A percentile compares a stretch with the other conserved stretches of the same genome.
Conservation (phyloP, 495 filamentous ascomycete genomes). For the Hypoxylon trugodes region DNA sequence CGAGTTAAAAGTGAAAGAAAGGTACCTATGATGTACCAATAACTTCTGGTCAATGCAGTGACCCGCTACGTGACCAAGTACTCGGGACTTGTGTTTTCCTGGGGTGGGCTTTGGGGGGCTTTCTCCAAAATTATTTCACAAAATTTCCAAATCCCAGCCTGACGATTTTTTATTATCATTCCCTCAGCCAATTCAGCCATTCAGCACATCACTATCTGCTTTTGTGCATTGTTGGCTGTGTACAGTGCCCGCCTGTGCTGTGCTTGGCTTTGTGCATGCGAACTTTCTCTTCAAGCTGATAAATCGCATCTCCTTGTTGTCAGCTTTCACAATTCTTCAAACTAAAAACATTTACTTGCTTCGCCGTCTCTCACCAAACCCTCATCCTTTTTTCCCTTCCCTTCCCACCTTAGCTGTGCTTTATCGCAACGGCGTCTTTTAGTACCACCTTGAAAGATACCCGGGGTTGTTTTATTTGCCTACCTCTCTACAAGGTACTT, state of each 20-base stretch:
- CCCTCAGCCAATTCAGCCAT: conserved; percentile 13
- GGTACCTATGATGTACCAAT: conserved; percentile 9
- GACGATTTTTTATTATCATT: conserved; percentile 39
- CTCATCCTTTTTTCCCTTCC: conserved; percentile 7
- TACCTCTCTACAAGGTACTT: too few species aligned
- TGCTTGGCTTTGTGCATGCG: conserved; percentile 25
- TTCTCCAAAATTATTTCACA: conserved; percentile 44
- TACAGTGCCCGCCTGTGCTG: conserved; percentile 2
- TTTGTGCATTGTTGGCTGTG: conserved; percentile 45
- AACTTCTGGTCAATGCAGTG: conserved; percentile 28
- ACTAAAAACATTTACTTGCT: conserved; percentile 26
- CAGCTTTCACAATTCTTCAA: conserved; percentile 33
- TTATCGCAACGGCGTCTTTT: conserved; percentile 12
- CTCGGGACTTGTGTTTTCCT: conserved; percentile 34
- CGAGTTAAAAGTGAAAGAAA: too few species aligned
- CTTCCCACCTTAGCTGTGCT: conserved; percentile 7
- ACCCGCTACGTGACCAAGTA: conserved; percentile 33
- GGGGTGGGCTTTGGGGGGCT: conserved; percentile 30
- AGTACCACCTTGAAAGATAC: conserved; percentile 18
- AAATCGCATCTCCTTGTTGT: conserved; percentile 30
- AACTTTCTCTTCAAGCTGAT: conserved; percentile 29
- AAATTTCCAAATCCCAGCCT: conserved; percentile 45
- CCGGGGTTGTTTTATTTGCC: conserved; percentile 16
- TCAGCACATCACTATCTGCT: conserved; percentile 41
- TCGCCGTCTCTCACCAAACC: conserved; percentile 4